Conservation (phyloP, 192 early-diverging fungal genomes). For the Coemansia sp. region DNA sequence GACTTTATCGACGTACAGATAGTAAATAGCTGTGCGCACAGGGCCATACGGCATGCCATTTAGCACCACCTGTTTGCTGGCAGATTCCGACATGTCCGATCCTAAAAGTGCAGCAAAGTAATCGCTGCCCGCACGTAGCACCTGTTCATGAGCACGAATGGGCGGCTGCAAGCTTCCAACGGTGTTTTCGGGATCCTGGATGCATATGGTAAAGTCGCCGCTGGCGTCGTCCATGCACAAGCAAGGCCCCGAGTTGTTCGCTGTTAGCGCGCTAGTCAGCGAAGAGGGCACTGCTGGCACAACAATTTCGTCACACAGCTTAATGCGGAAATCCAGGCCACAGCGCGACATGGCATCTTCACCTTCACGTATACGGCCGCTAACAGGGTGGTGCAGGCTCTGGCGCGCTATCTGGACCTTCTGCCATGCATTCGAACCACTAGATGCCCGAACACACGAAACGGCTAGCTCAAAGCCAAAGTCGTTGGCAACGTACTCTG, state of each 20-base stretch:
- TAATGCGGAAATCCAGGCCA: slow-evolving; percentile 44
- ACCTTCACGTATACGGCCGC: slow-evolving; percentile 24
- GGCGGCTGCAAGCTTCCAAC: slow-evolving; percentile 49
- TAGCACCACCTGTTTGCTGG: slow-evolving; percentile 28
- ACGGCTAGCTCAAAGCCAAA: slow-evolving; percentile 50
- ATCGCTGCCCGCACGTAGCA: slow-evolving; percentile 44
- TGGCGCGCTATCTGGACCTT: slow-evolving; percentile 54
- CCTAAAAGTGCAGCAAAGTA: slow-evolving; percentile 45
- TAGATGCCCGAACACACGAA: slow-evolving; percentile 13
- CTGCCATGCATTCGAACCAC: slow-evolving; percentile 38
- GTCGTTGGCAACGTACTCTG: slow-evolving; percentile 34
- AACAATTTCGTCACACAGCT: slow-evolving; percentile 31
- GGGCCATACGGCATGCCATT: slow-evolving; percentile 43
- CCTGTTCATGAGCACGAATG: slow-evolving; percentile 30
- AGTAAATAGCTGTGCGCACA: slow-evolving; percentile 42
- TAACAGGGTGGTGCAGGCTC: slow-evolving; percentile 16
- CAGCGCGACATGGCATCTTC: slow-evolving; percentile 34
- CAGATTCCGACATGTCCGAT: slow-evolving; percentile 39
- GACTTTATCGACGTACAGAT: slow-evolving; percentile 25
- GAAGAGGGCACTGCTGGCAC: slow-evolving; percentile 8
- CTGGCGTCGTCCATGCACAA: slow-evolving; percentile 23
- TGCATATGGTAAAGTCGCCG: slow-evolving; percentile 35
- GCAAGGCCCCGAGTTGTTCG: not conserved
- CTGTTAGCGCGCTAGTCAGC: slow-evolving; percentile 9
- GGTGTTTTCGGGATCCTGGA: slow-evolving; percentile 36